Evolutionary conservation across 257 asterid genomes (phyloP).

Genomic region (Handroanthus guayacan): DNA sequence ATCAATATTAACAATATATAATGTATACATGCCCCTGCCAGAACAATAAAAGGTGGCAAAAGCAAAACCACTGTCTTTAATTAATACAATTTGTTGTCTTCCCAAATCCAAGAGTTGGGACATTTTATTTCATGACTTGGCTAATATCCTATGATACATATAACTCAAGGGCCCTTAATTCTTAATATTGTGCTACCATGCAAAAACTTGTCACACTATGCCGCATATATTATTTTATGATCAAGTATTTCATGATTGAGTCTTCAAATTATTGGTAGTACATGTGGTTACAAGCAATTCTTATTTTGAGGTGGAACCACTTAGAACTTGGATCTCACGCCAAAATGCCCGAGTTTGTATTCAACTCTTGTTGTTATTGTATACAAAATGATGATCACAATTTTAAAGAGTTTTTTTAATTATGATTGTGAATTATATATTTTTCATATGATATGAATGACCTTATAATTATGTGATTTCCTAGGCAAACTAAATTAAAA

Average conservation of each 20-base stretch:
- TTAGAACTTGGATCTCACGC: neutral
- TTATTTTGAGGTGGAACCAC: constrained; percentile 4
- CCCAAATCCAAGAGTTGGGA: neutral
- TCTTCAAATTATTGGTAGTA: neutral
- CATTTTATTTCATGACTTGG: neutral
- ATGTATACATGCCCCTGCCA: neutral
- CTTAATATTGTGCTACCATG: constrained; percentile 2
- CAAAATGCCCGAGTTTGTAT: constrained; percentile 21
- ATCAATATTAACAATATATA: neutral
- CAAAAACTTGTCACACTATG: neutral
- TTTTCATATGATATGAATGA: neutral
- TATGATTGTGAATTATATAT: neutral
- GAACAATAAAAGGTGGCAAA: constrained; percentile 6
- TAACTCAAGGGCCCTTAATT: constrained; percentile 23
- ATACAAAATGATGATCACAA: neutral
- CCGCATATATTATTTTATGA: neutral
- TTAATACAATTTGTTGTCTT: constrained; percentile 17
- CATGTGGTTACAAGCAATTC: constrained; percentile 24
- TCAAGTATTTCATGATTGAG: neutral
- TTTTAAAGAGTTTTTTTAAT: too few species aligned
- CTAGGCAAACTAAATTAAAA: neutral
- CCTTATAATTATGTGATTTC: neutral
- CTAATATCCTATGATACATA: neutral
- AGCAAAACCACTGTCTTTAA: constrained; percentile 24
- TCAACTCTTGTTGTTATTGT: constrained; percentile 6